These are phyloP conservation scores for Phialophora chinensis DNA, from an alignment of 2,329 filamentous ascomycete genomes.

Conservation along the genomic window DNA sequence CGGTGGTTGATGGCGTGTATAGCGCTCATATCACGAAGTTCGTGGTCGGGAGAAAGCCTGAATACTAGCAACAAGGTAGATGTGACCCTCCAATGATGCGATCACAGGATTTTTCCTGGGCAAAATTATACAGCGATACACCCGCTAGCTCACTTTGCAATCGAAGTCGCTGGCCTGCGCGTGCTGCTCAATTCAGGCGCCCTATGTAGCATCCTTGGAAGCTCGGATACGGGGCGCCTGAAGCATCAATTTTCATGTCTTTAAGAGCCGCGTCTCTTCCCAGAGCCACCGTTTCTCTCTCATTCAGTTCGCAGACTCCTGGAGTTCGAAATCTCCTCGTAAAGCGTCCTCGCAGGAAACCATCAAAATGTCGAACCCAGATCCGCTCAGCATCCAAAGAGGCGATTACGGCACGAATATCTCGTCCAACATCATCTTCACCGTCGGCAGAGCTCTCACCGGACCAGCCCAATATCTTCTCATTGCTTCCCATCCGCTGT, in stretches of 20 bases:
- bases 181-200: not conserved
- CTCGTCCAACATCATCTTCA: slow-evolving; percentile 16
- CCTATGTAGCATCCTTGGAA: not conserved
- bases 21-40: slow-evolving; percentile 25
- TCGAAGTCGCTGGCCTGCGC: not conserved
- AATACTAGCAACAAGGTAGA: not conserved
- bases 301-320: not conserved
- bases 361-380: slow-evolving; percentile 14
- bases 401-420: slow-evolving; percentile 17
- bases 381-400: slow-evolving; percentile 14
- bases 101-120: not conserved
- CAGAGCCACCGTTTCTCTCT: not conserved
- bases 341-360: not conserved
- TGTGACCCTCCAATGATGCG: not conserved
- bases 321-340: not conserved
- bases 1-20: slow-evolving; percentile 15
- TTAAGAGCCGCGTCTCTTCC: not conserved
- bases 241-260: not conserved
- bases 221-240: slow-evolving; percentile 2
- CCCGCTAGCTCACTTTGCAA: not conserved
- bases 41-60: slow-evolving; percentile 15
- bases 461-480: slow-evolving; percentile 19
- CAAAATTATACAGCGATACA: not conserved
- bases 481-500: slow-evolving; percentile 13
- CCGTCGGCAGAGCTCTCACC: slow-evolving; percentile 7